These are phyloP conservation scores for Euclidium syriacum DNA, from an alignment of 345 rosid species.

Conservation along the genomic window DNA sequence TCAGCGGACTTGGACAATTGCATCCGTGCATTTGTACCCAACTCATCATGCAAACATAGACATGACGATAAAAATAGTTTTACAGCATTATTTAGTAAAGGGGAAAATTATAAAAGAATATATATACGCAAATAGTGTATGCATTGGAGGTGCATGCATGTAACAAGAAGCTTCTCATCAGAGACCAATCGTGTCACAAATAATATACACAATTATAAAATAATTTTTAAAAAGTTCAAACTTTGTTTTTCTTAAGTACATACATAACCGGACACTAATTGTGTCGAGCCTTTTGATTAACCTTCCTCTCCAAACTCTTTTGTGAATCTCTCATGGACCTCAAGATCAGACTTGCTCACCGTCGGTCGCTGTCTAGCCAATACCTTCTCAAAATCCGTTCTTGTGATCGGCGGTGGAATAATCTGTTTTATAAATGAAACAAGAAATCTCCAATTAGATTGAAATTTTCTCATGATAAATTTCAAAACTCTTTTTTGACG, in stretches of 20 bases:
- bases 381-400: conserved; percentile 87
- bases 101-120: background rate
- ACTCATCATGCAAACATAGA: no score
- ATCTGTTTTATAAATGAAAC: conserved; percentile 39
- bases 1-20: no score
- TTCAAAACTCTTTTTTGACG: no score
- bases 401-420: conserved; percentile 76
- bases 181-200: background rate
- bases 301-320: conserved; percentile 96
- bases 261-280: background rate
- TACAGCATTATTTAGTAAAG: background rate
- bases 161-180: no score
- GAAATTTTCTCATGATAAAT: no score
- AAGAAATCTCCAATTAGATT: background rate
- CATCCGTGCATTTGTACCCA: no score
- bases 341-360: conserved; percentile 78
- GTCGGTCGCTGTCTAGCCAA: conserved; percentile 86
- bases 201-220: background rate
- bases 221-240: background rate
- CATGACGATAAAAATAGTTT: no score
- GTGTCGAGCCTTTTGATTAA: conserved; percentile 9
- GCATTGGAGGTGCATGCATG: no score
- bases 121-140: background rate
- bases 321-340: conserved; percentile 92
- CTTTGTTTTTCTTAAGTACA: background rate